These are phyloP conservation scores for Bidens hawaiensis DNA, from an alignment of 140 eudicot species.

Conservation along the genomic window DNA sequence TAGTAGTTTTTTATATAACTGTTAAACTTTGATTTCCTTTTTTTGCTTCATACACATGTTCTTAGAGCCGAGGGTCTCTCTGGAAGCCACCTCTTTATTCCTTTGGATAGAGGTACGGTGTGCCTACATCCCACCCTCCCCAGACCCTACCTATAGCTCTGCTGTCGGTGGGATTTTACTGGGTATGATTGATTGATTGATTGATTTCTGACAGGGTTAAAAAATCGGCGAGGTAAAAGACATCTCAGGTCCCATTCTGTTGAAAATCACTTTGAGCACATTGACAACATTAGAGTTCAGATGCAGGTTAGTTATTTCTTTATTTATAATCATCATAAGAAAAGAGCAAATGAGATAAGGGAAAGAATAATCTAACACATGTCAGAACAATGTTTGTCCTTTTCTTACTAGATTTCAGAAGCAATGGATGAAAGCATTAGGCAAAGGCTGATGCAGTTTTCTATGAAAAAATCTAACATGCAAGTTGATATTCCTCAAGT, in stretches of 20 bases:
- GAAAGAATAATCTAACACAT: neutral
- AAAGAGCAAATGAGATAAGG: constrained; percentile 5
- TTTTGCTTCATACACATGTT: no score
- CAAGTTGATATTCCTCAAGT: constrained; percentile 71
- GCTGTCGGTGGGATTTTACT: no score
- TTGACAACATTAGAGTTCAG: constrained; percentile 72
- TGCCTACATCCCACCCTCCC: no score
- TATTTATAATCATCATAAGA: neutral
- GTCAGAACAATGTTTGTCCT: constrained; percentile 12
- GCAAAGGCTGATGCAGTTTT: constrained; percentile 58
- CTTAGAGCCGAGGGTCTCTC: no score
- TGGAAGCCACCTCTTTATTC: no score
- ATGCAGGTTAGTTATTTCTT: constrained; percentile 67
- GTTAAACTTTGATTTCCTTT: no score
- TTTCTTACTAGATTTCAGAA: constrained; percentile 65
- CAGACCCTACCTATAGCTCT: no score
- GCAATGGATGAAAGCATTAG: constrained; percentile 65
- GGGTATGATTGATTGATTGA: no score
- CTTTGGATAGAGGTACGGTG: no score
- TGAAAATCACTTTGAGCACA: constrained; percentile 57
- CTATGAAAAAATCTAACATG: constrained; percentile 41
- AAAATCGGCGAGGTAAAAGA: constrained; percentile 56
- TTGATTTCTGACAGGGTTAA: constrained; percentile 66
- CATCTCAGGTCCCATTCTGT: constrained; percentile 48
- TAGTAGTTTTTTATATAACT: no score